Evolutionary conservation across 2,329 filamentous ascomycete species (phyloP).

Genomic region (Teratosphaeria nubilosa): DNA sequence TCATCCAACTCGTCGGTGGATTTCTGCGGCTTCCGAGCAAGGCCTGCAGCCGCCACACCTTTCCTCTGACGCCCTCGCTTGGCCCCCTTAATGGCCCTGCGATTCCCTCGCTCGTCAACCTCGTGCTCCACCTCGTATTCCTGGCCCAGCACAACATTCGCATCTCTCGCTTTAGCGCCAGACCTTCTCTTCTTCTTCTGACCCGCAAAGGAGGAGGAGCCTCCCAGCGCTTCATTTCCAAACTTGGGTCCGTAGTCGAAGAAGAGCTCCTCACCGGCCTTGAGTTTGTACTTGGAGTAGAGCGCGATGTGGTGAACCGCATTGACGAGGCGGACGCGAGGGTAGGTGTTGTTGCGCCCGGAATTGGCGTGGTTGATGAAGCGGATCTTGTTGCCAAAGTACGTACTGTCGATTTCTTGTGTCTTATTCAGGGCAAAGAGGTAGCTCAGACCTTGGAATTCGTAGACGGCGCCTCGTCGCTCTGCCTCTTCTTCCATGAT

Average conservation of each 20-base stretch:
- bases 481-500: conserved; percentile 61
- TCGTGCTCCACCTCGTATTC: conserved; percentile 16
- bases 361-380: conserved; percentile 70
- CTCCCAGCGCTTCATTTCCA: conserved; percentile 17
- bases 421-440: conserved; percentile 44
- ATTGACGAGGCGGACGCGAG: conserved; percentile 62
- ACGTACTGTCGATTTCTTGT: conserved; percentile 58
- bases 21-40: conserved; percentile 8
- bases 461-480: conserved; percentile 56
- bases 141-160: conserved; percentile 8
- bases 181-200: conserved; percentile 6
- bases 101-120: conserved; percentile 12
- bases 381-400: conserved; percentile 68
- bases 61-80: background rate
- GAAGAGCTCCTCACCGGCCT: conserved; percentile 64
- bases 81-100: conserved; percentile 7
- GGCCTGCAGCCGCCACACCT: conserved; percentile 2
- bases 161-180: conserved; percentile 14
- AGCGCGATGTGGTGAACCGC: conserved; percentile 66
- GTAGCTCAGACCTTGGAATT: conserved; percentile 53
- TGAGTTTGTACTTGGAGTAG: conserved; percentile 55
- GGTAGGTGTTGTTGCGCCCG: conserved; percentile 49
- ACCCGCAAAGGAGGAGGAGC: conserved; percentile 1
- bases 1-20: background rate
- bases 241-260: conserved; percentile 59